Evolutionary conservation across 2,329 filamentous ascomycete species (phyloP).

Genomic region (Periconia sp.): DNA sequence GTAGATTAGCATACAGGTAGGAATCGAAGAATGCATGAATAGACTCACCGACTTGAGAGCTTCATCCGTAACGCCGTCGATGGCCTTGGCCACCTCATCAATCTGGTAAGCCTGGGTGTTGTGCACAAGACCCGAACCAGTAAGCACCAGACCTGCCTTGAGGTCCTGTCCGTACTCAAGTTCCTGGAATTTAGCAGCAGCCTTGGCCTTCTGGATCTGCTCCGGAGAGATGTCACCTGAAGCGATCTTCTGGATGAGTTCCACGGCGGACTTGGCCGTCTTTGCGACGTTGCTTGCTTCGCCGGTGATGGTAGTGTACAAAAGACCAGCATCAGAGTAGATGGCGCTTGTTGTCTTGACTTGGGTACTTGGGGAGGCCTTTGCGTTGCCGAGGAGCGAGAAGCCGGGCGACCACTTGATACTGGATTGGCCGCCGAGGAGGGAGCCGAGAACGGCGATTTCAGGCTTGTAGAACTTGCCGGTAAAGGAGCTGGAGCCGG

Average conservation of each 20-base stretch:
- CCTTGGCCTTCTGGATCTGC: slow-evolving; percentile 88
- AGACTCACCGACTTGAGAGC: slow-evolving; percentile 81
- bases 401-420: slow-evolving; percentile 98
- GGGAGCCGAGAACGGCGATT: slow-evolving; percentile 81
- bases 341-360: slow-evolving; percentile 77
- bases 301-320: slow-evolving; percentile 82
- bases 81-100: slow-evolving; percentile 75
- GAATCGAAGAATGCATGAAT: background rate
- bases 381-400: slow-evolving; percentile 82
- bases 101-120: slow-evolving; percentile 84
- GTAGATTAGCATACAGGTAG: slow-evolving; percentile 23
- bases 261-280: slow-evolving; percentile 77
- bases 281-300: slow-evolving; percentile 73
- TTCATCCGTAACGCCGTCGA: slow-evolving; percentile 82
- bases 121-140: slow-evolving; percentile 83
- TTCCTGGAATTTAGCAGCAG: slow-evolving; percentile 90
- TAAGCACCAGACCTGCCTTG: slow-evolving; percentile 77
- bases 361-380: slow-evolving; percentile 68
- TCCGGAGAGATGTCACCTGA: slow-evolving; percentile 79
- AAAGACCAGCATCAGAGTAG: slow-evolving; percentile 93
- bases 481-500: slow-evolving; percentile 79
- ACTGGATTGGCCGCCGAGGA: slow-evolving; percentile 86
- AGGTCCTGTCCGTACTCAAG: slow-evolving; percentile 82
- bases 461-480: slow-evolving; percentile 84
- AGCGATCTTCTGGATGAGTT: slow-evolving; percentile 81